phyloP scores from a whole-genome alignment of 2,329 filamentous ascomycete species.

The Exophiala spinifera region DNA sequence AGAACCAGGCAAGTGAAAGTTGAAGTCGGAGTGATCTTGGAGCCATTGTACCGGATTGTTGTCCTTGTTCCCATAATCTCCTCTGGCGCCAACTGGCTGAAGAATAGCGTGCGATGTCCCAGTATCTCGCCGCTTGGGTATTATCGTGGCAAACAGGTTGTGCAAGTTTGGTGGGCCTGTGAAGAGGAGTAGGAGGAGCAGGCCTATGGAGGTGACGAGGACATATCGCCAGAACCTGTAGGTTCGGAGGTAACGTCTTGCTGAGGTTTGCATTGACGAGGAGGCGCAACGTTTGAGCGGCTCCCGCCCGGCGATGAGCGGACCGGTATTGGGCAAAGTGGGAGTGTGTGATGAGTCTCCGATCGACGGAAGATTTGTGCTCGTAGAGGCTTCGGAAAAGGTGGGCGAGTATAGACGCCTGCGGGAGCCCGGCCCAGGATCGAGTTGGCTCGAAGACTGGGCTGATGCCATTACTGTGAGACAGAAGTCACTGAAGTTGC shows the following conservation, averaged over 20 bases:
- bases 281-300: not conserved
- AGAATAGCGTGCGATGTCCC: not conserved
- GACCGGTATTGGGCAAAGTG: too few relatives aligned
- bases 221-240: constrained; percentile 13
- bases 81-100: not conserved
- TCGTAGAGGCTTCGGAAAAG: too few relatives aligned
- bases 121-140: not conserved
- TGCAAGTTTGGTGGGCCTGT: not conserved
- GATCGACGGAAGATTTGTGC: too few relatives aligned
- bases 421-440: too few relatives aligned
- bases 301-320: not conserved
- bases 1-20: constrained; percentile 1
- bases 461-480: too few relatives aligned
- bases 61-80: not conserved
- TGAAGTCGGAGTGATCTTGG: constrained; percentile 15
- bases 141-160: not conserved
- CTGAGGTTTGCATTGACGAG: not conserved
- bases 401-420: too few relatives aligned
- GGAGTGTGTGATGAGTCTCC: too few relatives aligned
- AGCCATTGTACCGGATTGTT: constrained; percentile 22
- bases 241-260: not conserved
- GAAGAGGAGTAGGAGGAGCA: constrained; percentile 3
- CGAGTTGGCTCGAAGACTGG: too few relatives aligned
- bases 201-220: constrained; percentile 1
- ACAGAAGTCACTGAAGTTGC: too few relatives aligned